Conservation (phyloP, 208 protist species). For the Leishmania aethiopica region DNA sequence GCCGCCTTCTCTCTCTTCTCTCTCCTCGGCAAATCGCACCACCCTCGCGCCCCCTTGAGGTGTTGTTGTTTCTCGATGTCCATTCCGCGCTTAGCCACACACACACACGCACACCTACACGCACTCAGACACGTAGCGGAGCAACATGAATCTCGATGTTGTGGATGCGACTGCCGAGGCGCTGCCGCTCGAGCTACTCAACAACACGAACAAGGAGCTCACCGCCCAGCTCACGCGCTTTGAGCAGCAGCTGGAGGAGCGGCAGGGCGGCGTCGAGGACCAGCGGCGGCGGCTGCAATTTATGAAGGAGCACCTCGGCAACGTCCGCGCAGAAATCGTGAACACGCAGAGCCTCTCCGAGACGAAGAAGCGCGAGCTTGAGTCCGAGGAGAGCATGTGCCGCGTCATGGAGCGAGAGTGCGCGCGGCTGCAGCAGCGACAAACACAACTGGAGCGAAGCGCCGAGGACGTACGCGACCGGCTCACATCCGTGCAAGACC, state of each 20-base stretch:
- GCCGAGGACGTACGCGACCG: slow-evolving; percentile 69
- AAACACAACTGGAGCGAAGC: slow-evolving; percentile 47
- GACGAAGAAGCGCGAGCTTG: slow-evolving; percentile 90
- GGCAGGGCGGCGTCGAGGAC: slow-evolving; percentile 63
- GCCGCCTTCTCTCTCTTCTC: background rate
- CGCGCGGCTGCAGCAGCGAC: slow-evolving; percentile 65
- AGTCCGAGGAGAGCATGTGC: slow-evolving; percentile 92
- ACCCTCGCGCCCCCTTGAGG: background rate
- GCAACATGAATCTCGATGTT: slow-evolving; percentile 59
- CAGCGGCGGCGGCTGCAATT: slow-evolving; percentile 84
- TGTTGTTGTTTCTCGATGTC: background rate
- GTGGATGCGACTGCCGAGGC: slow-evolving; percentile 83
- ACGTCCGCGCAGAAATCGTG: slow-evolving; percentile 87
- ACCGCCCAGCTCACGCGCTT: slow-evolving; percentile 77
- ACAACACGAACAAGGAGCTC: slow-evolving; percentile 87
- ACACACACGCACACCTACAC: slow-evolving; percentile 1
- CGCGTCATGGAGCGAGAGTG: slow-evolving; percentile 89
- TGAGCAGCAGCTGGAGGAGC: slow-evolving; percentile 66
- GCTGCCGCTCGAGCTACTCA: slow-evolving; percentile 84
- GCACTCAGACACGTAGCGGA: background rate
- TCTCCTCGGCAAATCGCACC: background rate
- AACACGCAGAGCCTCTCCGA: slow-evolving; percentile 90
- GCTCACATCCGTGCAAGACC: slow-evolving; percentile 75
- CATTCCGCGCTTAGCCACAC: background rate
- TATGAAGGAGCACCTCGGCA: slow-evolving; percentile 92